Conservation (phyloP, 768 basidiomycete species). For the Suillus sp. region DNA sequence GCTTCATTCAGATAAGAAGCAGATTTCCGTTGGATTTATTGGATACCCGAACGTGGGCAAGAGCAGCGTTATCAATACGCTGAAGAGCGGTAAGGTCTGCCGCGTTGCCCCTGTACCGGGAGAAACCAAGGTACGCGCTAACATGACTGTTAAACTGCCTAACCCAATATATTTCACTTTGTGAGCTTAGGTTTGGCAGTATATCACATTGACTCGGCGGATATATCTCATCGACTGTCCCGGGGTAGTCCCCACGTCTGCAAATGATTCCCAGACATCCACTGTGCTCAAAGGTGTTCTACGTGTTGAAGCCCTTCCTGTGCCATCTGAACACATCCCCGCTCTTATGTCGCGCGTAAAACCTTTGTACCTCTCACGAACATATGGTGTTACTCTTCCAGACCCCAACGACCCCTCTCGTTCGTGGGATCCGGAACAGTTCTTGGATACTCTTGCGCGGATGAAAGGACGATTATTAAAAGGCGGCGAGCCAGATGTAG, state of each 20-base stretch:
- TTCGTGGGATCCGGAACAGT: constrained; percentile 72
- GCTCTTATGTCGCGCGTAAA: constrained; percentile 89
- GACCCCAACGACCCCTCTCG: constrained; percentile 53
- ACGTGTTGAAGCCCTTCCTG: constrained; percentile 91
- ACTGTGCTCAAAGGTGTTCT: constrained; percentile 97
- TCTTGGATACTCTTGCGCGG: constrained; percentile 83
- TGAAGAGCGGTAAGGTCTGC: constrained; percentile 98
- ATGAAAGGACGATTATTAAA: constrained; percentile 92
- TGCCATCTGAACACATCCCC: constrained; percentile 91
- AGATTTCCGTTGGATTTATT: constrained; percentile 97
- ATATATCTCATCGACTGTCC: constrained; percentile 99
- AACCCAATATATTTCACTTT: constrained; percentile 1
- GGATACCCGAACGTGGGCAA: constrained; percentile 99
- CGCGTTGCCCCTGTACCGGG: constrained; percentile 95
- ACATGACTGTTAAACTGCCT: neutral
- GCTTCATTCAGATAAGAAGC: constrained; percentile 98
- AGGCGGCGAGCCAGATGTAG: constrained; percentile 92
- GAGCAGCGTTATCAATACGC: constrained; percentile 95
- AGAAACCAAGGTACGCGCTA: constrained; percentile 75
- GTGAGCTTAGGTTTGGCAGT: constrained; percentile 83
- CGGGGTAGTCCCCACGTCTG: constrained; percentile 94
- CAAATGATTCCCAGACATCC: constrained; percentile 84
- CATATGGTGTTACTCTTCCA: constrained; percentile 72
- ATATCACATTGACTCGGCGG: constrained; percentile 92
- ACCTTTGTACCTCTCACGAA: constrained; percentile 86